Evolutionary conservation across 2,329 filamentous ascomycete species (phyloP), one percentile per base, ranked within the genome.

Genomic region (Botrytis elliptica): DNA sequence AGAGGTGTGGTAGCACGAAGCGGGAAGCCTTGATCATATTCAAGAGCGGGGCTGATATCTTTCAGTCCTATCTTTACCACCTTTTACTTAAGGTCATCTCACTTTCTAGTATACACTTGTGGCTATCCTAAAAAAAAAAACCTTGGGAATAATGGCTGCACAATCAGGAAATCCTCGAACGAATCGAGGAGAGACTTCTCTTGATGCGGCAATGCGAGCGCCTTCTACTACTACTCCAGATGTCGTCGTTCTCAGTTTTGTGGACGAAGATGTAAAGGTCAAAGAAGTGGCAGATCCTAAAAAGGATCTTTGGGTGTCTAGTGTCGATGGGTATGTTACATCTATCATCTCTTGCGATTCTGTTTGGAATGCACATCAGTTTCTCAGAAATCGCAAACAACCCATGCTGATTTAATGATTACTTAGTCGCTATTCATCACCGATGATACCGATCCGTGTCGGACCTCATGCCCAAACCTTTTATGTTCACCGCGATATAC

Each of bases 281-380:
- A 81, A 80, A 46, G 81, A 83, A 59, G 70, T 78, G 6, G 78
- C 83, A 52, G 82, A 85, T 76, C 83, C 82, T 12, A 83, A 81
- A 73, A 83, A 85, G 72, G 85, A 87, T 76, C 81, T 87, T 38
- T 87, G 85, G 85, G 77, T 87, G 64, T 84, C 84, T 71, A 86
- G 84, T n/a, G 82, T 82, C 33, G 85, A 87, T 77, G 85, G 85
- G 84, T 85, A 79, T 81, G 83, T 80, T 72, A 14, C 49, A 46
- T 40, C 33, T 59, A n/a, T 67, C 25, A 8, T 33, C 36, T 72
- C n/a, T 38, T 59, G 70, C 44, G n/a, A 60, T 44, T n/a, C 22
- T 62, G 33, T 42, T 63, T 52, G 20, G n/a, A 38, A n/a, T 44
- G 42, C 60, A 57, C 46, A 72, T 59, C 49, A 40, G 44, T 25